Percentiles rank a stretch among this genome's conserved stretches.
Conservation (phyloP, 2,329 filamentous ascomycete genomes). For the Scedosporium aurantiacum region DNA sequence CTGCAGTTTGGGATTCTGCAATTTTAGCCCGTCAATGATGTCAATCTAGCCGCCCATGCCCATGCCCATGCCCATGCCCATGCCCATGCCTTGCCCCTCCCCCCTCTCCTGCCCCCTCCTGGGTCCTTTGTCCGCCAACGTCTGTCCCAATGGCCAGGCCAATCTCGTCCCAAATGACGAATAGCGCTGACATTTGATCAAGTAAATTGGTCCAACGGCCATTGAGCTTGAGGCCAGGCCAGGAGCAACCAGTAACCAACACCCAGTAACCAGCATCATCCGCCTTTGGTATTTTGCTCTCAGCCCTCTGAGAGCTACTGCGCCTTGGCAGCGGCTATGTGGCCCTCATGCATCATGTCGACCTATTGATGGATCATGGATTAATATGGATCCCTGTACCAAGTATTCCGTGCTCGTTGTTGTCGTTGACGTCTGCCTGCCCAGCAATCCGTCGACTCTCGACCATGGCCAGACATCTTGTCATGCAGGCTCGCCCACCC, state of each 20-base stretch:
- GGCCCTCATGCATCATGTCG: not conserved
- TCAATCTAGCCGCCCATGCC: too few relatives aligned
- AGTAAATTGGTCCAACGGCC: not conserved
- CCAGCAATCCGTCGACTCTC: not conserved
- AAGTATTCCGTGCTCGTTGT: not conserved
- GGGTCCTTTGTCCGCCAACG: too few relatives aligned
- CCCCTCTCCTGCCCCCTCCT: too few relatives aligned
- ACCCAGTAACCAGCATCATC: not conserved
- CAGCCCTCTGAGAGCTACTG: not conserved
- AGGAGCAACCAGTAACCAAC: too few relatives aligned
- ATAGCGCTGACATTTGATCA: not conserved
- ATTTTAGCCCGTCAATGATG: too few relatives aligned
- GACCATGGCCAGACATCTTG: not conserved
- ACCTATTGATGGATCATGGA: not conserved
- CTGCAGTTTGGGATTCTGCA: too few relatives aligned
- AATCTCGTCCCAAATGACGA: too few relatives aligned
- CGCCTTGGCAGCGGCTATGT: not conserved
- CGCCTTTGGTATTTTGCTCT: not conserved
- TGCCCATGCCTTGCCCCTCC: too few relatives aligned
- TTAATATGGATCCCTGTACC: not conserved
- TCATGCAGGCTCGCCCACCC: not conserved
- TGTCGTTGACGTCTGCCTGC: not conserved
- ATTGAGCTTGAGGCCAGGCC: too few relatives aligned
- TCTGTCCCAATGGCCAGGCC: too few relatives aligned
- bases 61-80: too few relatives aligned